Evolutionary conservation across 106 monocot species (phyloP), one percentile per base, ranked within the genome.

Genomic region (Dendrobium catenatum): DNA sequence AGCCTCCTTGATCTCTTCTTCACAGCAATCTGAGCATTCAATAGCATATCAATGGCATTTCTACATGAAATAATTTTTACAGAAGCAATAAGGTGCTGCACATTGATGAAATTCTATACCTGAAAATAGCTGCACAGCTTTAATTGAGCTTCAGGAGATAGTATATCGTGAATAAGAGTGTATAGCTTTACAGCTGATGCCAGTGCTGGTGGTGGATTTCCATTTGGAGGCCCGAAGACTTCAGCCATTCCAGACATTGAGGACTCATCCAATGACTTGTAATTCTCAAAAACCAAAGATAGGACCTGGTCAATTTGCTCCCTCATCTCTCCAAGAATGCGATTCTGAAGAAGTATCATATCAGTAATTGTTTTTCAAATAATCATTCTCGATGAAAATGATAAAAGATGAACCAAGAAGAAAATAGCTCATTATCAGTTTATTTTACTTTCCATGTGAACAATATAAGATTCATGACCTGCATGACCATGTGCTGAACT

Each of bases 181-280:
- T 89, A 95, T 10, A 95, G 80, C 83, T 90, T 95, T n/a, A 95
- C 79, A 83, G 92, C 92, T 26, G 89, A 89, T 78, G 48, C 82
- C 72, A 95, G 51, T 26, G 84, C 88, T 72, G 90, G 86, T 76
- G 92, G 87, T 42, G 92, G 86, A 68, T 84, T 77, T 27, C 95
- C 92, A 85, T 76, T 90, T 46, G 92, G 78, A 78, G 92, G 83
- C 59, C 78, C 81, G 58, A 92, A 90, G 46, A 83, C 83, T 80
- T 92, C 95, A 68, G 78, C 77, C 79, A 95, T 73, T 51, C 95
- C 95, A 7, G 87, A 92, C 10, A 84, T 70, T 75, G 83, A 73
- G 7, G 90, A 89, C 66, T 95, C 95, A 84, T 95, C 92, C 74
- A 95, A 79, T 41, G 92, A 92, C 75, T 95, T 95, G 86, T 95